Conservation (phyloP, 2,329 filamentous ascomycete species). For the Epicoccum nigrum region DNA sequence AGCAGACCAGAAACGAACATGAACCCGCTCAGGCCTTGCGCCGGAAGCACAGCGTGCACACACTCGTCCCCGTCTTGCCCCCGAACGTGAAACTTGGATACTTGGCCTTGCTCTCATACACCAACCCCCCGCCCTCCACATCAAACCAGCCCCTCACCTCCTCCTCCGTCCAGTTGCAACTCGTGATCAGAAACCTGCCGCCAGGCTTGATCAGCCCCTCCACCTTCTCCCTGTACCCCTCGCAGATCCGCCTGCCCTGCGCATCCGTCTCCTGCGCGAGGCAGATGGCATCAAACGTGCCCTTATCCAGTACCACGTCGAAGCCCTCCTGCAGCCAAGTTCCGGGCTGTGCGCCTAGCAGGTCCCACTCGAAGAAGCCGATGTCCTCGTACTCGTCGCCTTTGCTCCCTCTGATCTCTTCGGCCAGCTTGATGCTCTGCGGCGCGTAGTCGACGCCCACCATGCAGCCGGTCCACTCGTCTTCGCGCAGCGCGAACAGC, state of each 20-base stretch:
- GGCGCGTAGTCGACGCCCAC: conserved; percentile 88
- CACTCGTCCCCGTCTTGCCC: conserved; percentile 83
- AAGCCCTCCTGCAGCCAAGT: conserved; percentile 72
- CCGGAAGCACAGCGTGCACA: conserved; percentile 84
- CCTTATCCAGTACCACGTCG: conserved; percentile 95
- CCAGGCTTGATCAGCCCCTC: conserved; percentile 70
- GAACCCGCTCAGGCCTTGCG: conserved; percentile 47
- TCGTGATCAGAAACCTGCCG: conserved; percentile 83
- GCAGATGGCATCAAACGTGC: conserved; percentile 94
- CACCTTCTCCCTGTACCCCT: conserved; percentile 75
- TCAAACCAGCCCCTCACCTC: conserved; percentile 85
- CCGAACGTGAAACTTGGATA: conserved; percentile 92
- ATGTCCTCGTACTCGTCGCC: conserved; percentile 44
- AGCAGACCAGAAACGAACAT: neutral
- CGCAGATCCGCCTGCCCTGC: conserved; percentile 67
- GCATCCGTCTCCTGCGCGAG: conserved; percentile 65
- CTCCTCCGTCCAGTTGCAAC: conserved; percentile 96
- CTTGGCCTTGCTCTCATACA: conserved; percentile 70
- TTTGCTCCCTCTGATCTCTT: conserved; percentile 59
- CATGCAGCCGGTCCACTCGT: conserved; percentile 71
- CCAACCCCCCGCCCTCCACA: conserved; percentile 63
- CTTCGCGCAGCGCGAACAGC: conserved; percentile 77
- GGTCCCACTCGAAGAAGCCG: conserved; percentile 60
- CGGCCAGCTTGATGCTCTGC: conserved; percentile 75
- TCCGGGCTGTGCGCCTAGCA: conserved; percentile 51